phyloP scores from a whole-genome alignment of 2,329 filamentous ascomycete species.

The Beauveria sp. region DNA sequence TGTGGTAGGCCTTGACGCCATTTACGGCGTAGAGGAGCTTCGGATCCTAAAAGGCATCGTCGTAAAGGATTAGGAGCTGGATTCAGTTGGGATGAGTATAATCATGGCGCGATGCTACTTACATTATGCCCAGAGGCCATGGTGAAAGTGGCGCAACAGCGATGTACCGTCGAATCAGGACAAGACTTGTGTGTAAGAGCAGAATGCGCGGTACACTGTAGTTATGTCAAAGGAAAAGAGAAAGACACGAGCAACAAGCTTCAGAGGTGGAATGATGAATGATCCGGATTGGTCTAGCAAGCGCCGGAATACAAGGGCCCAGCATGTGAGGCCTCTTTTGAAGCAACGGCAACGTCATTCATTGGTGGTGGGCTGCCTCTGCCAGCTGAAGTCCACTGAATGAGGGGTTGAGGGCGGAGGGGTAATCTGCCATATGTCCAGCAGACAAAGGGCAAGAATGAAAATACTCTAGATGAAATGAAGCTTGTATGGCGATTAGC shows the following conservation, averaged over 20 bases:
- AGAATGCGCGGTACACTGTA: neutral
- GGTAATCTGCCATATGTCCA: too few relatives aligned
- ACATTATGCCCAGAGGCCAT: constrained; percentile 42
- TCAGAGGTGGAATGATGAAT: neutral
- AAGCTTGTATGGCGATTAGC: neutral
- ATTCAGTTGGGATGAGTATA: neutral
- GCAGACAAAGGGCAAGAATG: too few relatives aligned
- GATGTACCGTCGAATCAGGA: neutral
- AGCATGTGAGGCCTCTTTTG: neutral
- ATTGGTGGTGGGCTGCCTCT: neutral
- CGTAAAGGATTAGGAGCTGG: neutral
- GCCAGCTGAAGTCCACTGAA: neutral
- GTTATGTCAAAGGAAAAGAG: neutral
- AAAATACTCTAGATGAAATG: neutral
- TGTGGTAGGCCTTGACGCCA: constrained; percentile 85
- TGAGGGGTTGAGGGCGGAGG: neutral
- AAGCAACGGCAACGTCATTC: constrained; percentile 1
- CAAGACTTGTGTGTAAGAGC: neutral
- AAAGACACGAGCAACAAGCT: neutral
- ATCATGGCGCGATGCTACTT: constrained; percentile 12
- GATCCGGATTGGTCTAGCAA: constrained; percentile 1
- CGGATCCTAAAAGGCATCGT: constrained; percentile 40
- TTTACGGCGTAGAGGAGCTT: constrained; percentile 65
- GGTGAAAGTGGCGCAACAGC: neutral
- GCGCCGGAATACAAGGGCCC: neutral